A percentile compares a stretch with the other conserved stretches of the same genome.
Conservation (phyloP, 208 protist species). For the Wallacemonas sp. region DNA sequence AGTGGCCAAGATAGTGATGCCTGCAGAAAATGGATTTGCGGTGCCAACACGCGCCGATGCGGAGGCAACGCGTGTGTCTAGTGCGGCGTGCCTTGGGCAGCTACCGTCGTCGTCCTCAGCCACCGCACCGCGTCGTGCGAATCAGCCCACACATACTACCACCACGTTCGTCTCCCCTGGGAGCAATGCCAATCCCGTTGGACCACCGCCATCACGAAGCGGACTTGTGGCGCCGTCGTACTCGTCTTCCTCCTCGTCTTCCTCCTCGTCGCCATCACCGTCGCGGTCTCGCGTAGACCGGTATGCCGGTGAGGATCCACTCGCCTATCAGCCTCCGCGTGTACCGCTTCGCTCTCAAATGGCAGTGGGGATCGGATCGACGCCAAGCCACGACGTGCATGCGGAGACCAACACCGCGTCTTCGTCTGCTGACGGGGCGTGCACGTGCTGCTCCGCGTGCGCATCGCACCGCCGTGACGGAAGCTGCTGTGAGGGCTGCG, state of each 20-base stretch:
- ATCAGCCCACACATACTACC: background rate
- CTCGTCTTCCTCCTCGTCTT: background rate
- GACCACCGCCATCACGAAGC: too few relatives aligned
- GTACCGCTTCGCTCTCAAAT: background rate
- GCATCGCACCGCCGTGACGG: background rate
- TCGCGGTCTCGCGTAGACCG: background rate
- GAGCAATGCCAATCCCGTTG: too few relatives aligned
- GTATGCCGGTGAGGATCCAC: background rate
- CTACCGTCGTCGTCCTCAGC: background rate
- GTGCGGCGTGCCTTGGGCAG: background rate
- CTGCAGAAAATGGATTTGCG: too few relatives aligned
- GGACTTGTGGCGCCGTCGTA: too few relatives aligned
- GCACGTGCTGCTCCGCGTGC: slow-evolving; percentile 16
- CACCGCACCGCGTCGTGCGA: background rate
- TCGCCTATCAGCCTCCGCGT: slow-evolving; percentile 4
- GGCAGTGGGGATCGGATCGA: background rate
- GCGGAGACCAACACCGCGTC: too few relatives aligned
- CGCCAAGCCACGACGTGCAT: background rate
- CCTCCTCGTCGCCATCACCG: background rate
- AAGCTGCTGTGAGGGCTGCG: too few relatives aligned
- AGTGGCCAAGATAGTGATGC: too few relatives aligned
- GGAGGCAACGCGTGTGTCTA: too few relatives aligned
- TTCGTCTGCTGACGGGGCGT: background rate
- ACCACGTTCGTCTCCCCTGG: too few relatives aligned
- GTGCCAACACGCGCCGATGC: too few relatives aligned